Evolutionary conservation across 768 basidiomycete genomes (phyloP), one percentile per base, ranked within the genome.

Genomic region (Paxillus ammoniavirescens): DNA sequence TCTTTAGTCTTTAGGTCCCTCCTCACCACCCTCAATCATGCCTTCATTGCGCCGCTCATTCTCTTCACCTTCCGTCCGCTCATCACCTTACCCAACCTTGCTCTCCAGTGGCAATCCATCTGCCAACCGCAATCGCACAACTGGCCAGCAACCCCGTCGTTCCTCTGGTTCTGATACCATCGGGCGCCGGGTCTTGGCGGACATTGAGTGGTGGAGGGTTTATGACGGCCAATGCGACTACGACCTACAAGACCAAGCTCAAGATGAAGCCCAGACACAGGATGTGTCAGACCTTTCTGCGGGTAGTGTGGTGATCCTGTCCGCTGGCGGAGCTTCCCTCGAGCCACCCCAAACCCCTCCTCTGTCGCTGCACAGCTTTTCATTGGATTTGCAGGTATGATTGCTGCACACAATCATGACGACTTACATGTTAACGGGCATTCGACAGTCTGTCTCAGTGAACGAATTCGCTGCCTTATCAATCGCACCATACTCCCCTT

Each of bases 151-250:
- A 50, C 69, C 72, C 8, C 80, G 86, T 64, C 83, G 89, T 55
- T 80, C 86, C 12, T 83, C 84, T 18, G 86, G 82, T 56, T 87
- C 88, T 61, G 84, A 87, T 65, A 81, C 80, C 35, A 69, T 67
- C 60, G 75, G 69, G 58, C 79, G 90, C 65, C 79, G 88, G 61
- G 87, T 92, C 61, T 78, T 92, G 56, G 89, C 87, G 33, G 90
- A 92, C 75, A 86, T 92, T 64, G 89, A 91, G 68, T 92, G 90
- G 89, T 91, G 89, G 89, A 81, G 77, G 62, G 89, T 91, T 60
- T 74, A 80, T 57, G 87, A 84, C 55, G 84, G 86, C 58, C 89
- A 92, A 73, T 78, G 76, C 71, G 63, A 62, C 51, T 59, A 42
- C 40, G 63, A 61, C 52, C 47, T 48, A 23, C 75, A 75, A 52